Conservation (phyloP, 441 rosid genomes). For the Kokia cookei region DNA sequence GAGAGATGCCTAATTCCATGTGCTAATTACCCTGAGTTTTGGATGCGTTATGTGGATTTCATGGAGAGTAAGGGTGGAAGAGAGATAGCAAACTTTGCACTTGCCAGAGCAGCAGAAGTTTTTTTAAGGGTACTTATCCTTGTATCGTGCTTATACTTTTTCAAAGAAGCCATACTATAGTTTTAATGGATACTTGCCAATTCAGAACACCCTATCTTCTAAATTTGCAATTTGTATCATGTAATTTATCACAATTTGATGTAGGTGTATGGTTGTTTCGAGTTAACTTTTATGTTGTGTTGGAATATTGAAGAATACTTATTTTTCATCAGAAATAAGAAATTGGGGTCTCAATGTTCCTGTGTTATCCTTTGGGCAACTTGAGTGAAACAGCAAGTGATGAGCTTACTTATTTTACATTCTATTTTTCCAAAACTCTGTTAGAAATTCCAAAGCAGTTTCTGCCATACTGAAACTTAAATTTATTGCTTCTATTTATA, state of each 20-base stretch:
- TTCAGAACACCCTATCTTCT: background rate
- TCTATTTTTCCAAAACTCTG: background rate
- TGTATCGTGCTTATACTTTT: background rate
- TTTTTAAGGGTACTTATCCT: conserved; percentile 59
- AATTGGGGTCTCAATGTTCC: background rate
- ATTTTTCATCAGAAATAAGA: background rate
- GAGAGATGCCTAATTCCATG: conserved; percentile 94
- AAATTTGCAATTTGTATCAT: background rate
- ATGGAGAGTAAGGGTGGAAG: conserved; percentile 86
- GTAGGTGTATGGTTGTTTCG: background rate
- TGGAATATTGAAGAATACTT: background rate
- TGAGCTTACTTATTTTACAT: background rate
- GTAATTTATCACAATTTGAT: background rate
- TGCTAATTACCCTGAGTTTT: conserved; percentile 73
- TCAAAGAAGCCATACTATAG: background rate
- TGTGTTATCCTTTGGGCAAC: conserved; percentile 4
- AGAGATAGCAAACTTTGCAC: conserved; percentile 77
- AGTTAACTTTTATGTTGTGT: background rate
- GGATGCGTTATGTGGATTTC: conserved; percentile 90
- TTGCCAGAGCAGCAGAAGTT: conserved; percentile 61
- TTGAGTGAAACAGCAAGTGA: background rate
- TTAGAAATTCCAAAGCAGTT: background rate
- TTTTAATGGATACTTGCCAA: background rate
- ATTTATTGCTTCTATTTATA: conserved; percentile 15
- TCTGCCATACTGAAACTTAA: conserved; percentile 6